phyloP scores from a whole-genome alignment of 352 stramenopile genomes.

The Phytophthora syringae region DNA sequence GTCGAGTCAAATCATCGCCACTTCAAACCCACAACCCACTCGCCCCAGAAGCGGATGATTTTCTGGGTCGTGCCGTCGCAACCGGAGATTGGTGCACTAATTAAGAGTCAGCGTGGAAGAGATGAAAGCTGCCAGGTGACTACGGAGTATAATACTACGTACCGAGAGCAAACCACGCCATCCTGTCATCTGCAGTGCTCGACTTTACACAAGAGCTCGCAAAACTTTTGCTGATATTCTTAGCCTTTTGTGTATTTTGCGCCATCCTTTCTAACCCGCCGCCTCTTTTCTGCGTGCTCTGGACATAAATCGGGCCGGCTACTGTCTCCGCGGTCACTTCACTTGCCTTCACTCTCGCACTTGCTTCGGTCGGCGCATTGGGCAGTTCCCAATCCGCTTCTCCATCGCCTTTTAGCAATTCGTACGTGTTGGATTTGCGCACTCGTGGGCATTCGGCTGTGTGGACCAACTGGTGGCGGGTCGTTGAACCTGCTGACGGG shows the following conservation, averaged over 20 bases:
- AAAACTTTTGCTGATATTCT: not conserved
- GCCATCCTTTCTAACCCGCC: slow-evolving; percentile 1
- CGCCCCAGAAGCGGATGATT: slow-evolving; percentile 34
- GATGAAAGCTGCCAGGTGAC: not conserved
- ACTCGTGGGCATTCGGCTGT: not conserved
- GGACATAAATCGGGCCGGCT: slow-evolving; percentile 14
- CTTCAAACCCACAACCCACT: slow-evolving; percentile 34
- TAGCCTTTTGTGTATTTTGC: slow-evolving; percentile 20
- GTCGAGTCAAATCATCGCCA: slow-evolving; percentile 20
- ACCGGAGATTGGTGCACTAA: slow-evolving; percentile 12
- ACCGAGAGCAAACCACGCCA: no score
- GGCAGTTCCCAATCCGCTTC: slow-evolving; percentile 1
- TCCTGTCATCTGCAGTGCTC: not conserved
- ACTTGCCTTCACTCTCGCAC: slow-evolving; percentile 17
- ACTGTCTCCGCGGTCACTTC: not conserved
- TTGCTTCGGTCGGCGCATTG: not conserved
- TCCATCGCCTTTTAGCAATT: slow-evolving; percentile 6
- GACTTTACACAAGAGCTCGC: not conserved
- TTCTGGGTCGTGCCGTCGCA: slow-evolving; percentile 28
- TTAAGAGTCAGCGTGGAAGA: slow-evolving; percentile 19
- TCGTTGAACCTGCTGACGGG: slow-evolving; percentile 30
- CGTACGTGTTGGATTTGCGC: slow-evolving; percentile 27
- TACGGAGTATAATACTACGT: no score
- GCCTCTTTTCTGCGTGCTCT: slow-evolving; percentile 15
- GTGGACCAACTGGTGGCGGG: slow-evolving; percentile 3